These are phyloP conservation scores for Wallacemonas sp. DNA, from an alignment of 208 protist genomes.

Conservation along the genomic window DNA sequence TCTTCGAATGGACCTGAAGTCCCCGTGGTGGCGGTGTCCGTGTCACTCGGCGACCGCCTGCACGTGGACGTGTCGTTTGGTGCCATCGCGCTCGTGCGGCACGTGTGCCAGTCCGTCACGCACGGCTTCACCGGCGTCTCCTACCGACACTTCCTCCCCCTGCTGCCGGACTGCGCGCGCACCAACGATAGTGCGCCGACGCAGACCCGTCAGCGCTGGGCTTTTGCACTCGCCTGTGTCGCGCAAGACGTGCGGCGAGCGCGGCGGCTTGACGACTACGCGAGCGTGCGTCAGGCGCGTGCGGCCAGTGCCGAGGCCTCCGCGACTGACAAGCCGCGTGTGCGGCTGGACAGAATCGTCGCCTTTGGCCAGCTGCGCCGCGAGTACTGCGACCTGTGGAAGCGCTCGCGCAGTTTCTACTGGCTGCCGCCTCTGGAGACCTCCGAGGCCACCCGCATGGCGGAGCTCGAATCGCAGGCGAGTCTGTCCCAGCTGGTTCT, in stretches of 20 bases:
- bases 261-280: constrained; percentile 12
- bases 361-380: constrained; percentile 56
- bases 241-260: constrained; percentile 26
- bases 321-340: constrained; percentile 22
- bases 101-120: constrained; percentile 43
- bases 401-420: constrained; percentile 39
- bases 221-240: constrained; percentile 39
- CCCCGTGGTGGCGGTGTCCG: constrained; percentile 12
- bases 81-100: constrained; percentile 34
- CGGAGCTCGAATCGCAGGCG: constrained; percentile 53
- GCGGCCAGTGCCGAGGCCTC: no score
- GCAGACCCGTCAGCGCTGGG: constrained; percentile 36
- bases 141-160: constrained; percentile 62
- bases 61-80: constrained; percentile 58
- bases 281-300: no score
- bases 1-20: constrained; percentile 17
- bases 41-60: constrained; percentile 20
- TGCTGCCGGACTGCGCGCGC: constrained; percentile 24
- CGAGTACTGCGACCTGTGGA: constrained; percentile 69
- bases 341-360: constrained; percentile 46
- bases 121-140: constrained; percentile 51
- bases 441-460: constrained; percentile 40
- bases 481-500: constrained; percentile 75
- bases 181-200: not conserved
- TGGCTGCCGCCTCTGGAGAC: constrained; percentile 70